phyloP scores from a whole-genome alignment of 179 eudicot genomes.

The Beta lomatogona region DNA sequence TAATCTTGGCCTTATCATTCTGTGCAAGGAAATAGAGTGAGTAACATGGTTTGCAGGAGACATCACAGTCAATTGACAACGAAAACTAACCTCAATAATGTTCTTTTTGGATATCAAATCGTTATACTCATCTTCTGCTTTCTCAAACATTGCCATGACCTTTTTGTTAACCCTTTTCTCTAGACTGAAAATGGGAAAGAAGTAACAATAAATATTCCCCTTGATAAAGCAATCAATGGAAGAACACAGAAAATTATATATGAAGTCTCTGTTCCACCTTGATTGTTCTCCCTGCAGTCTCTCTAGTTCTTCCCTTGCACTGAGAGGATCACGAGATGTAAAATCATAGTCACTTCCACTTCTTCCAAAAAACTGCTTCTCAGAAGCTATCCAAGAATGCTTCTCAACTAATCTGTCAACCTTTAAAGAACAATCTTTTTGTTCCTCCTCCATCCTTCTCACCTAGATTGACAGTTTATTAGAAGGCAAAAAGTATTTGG shows the following conservation, averaged over 20 bases:
- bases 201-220: slow-evolving; percentile 8
- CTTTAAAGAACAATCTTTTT: slow-evolving; percentile 74
- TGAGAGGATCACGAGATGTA: slow-evolving; percentile 69
- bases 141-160: slow-evolving; percentile 98
- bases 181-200: slow-evolving; percentile 51
- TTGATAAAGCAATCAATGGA: not conserved
- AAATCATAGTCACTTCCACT: slow-evolving; percentile 95
- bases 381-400: slow-evolving; percentile 94
- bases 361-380: slow-evolving; percentile 91
- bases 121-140: slow-evolving; percentile 95
- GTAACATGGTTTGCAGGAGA: not conserved
- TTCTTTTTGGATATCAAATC: slow-evolving; percentile 89
- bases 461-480: slow-evolving; percentile 50
- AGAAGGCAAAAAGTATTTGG: not conserved
- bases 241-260: not conserved
- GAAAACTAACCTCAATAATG: slow-evolving; percentile 75
- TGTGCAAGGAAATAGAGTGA: slow-evolving; percentile 30
- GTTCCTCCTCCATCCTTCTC: slow-evolving; percentile 92
- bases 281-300: slow-evolving; percentile 87
- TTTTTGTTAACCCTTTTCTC: slow-evolving; percentile 98
- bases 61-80: slow-evolving; percentile 9
- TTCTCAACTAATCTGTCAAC: slow-evolving; percentile 84
- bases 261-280: slow-evolving; percentile 23
- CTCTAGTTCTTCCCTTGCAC: slow-evolving; percentile 67
- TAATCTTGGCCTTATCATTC: slow-evolving; percentile 97